Evolutionary conservation across 164 flowering plant species (phyloP).

Genomic region (Vitis vinifera): DNA sequence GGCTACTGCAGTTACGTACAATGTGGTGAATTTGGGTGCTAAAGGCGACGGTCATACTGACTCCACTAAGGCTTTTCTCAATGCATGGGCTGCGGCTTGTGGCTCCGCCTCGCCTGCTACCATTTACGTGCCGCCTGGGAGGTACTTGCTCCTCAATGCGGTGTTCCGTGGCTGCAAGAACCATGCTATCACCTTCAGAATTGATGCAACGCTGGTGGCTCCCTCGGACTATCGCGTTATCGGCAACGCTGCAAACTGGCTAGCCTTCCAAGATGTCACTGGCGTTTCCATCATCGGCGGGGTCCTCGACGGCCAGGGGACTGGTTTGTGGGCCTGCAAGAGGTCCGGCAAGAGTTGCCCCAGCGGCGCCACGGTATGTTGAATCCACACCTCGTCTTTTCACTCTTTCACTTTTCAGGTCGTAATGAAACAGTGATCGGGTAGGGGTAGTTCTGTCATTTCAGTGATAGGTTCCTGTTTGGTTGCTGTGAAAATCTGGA

Average conservation of each 20-base stretch:
- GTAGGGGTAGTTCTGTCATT: background rate
- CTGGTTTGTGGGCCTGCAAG: constrained; percentile 53
- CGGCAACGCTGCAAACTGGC: constrained; percentile 38
- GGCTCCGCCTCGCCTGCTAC: constrained; percentile 25
- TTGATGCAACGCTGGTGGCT: constrained; percentile 61
- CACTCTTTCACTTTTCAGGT: too few relatives aligned
- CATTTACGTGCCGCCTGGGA: constrained; percentile 51
- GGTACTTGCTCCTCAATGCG: constrained; percentile 25
- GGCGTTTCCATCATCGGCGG: constrained; percentile 43
- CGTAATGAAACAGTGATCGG: too few relatives aligned
- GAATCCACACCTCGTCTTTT: background rate
- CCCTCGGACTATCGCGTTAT: constrained; percentile 41
- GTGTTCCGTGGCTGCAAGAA: constrained; percentile 47
- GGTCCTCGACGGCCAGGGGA: constrained; percentile 46
- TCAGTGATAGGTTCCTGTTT: too few relatives aligned
- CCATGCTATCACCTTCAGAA: constrained; percentile 29
- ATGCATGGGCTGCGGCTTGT: constrained; percentile 57
- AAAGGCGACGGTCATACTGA: constrained; percentile 52
- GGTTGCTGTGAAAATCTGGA: too few relatives aligned
- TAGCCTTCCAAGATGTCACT: constrained; percentile 30
- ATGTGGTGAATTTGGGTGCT: constrained; percentile 51
- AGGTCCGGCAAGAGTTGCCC: constrained; percentile 46
- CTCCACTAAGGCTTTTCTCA: constrained; percentile 40
- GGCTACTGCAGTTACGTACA: constrained; percentile 8
- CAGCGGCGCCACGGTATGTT: constrained; percentile 48